Conservation (phyloP, 148 eudicot species). For the Fagopyrum esculentum region DNA sequence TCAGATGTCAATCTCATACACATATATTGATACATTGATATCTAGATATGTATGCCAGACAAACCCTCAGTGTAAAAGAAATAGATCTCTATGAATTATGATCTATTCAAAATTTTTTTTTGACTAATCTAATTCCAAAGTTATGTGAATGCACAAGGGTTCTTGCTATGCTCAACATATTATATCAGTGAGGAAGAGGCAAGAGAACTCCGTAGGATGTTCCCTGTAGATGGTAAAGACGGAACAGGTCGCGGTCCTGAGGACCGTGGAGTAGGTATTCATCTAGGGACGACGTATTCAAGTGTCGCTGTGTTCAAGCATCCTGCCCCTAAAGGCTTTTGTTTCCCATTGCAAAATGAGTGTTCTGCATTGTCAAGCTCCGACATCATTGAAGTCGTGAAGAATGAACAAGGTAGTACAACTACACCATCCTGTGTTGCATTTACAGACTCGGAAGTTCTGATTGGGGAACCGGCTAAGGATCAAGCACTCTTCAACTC, state of each 20-base stretch:
- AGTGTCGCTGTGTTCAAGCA: background rate
- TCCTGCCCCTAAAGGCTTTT: background rate
- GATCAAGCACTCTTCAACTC: background rate
- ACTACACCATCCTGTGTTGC: conserved; percentile 4
- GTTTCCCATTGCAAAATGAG: background rate
- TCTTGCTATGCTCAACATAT: background rate
- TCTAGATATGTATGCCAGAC: too few species aligned
- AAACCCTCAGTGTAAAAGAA: too few species aligned
- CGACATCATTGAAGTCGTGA: background rate
- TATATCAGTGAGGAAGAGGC: background rate
- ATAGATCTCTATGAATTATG: too few species aligned
- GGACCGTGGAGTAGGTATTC: background rate
- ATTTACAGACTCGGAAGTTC: background rate
- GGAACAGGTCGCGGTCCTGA: background rate
- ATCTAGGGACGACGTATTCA: background rate
- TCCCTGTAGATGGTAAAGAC: too few species aligned
- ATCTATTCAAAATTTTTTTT: too few species aligned
- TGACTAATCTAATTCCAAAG: too few species aligned
- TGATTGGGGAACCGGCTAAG: background rate
- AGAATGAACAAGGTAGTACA: background rate
- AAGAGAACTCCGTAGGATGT: background rate
- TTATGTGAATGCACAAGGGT: background rate
- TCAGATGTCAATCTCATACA: too few species aligned
- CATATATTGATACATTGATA: too few species aligned
- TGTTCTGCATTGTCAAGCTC: background rate